These are phyloP conservation scores for Noccaea caerulescens DNA, from an alignment of 345 rosid genomes.

Conservation along the genomic window DNA sequence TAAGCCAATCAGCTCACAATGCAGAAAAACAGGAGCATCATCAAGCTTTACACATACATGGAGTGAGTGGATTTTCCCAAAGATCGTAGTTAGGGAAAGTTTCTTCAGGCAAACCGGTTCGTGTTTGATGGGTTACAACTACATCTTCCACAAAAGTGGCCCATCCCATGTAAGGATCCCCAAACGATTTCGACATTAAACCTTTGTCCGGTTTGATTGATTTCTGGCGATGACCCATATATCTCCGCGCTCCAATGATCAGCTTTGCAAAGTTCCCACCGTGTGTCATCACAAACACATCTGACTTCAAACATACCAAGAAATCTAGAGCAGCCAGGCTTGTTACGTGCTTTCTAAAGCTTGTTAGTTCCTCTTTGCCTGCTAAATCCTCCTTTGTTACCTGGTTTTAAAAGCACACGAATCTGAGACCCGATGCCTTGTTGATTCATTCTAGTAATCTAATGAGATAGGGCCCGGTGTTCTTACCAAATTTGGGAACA, in stretches of 20 bases:
- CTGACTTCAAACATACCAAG: constrained; percentile 94
- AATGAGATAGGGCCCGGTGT: neutral
- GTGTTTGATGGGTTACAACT: constrained; percentile 86
- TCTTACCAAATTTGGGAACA: constrained; percentile 94
- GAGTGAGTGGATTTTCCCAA: constrained; percentile 99
- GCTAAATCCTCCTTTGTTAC: constrained; percentile 99
- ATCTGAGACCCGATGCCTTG: neutral
- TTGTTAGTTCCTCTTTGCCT: constrained; percentile 70
- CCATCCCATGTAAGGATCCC: constrained; percentile 99
- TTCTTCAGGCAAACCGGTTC: constrained; percentile 97
- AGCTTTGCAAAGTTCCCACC: constrained; percentile 99
- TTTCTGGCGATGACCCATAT: constrained; percentile 93
- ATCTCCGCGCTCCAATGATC: constrained; percentile 94
- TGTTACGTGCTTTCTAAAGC: constrained; percentile 93
- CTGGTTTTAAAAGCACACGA: constrained; percentile 46
- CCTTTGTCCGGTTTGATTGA: constrained; percentile 99
- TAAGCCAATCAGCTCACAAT: constrained; percentile 23
- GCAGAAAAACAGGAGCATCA: constrained; percentile 40
- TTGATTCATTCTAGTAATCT: neutral
- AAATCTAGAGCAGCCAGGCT: constrained; percentile 98
- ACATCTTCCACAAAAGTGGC: constrained; percentile 98
- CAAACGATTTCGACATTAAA: constrained; percentile 95
- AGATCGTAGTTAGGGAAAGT: constrained; percentile 99
- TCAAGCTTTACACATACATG: constrained; percentile 99
- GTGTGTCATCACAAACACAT: constrained; percentile 98